Evolutionary conservation across 129 eudicot species (phyloP), one percentile per base, ranked within the genome.

Genomic region (Calendula officinalis): DNA sequence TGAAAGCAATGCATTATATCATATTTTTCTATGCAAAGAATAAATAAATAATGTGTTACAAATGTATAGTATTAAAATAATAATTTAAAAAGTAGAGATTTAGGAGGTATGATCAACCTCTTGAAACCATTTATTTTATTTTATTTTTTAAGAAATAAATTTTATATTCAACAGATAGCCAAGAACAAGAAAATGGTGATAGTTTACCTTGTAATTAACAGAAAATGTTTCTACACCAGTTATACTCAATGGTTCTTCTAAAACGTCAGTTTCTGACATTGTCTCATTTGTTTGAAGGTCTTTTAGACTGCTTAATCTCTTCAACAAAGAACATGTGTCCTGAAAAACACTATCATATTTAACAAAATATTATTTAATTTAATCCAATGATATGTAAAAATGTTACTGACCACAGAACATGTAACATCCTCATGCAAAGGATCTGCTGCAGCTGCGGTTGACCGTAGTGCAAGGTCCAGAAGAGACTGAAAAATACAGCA

Each of bases 391-490:
- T 13, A 30, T 30, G 22, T 58, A 34, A 27, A 64, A 47, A 54
- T 22, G 67, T 62, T 44, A 85, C 96, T 52, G 7, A 92, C 98
- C 89, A 92, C 98, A 72, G 80, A 88, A 68, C 98, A 92, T 38
- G 81, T 85, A 66, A 92, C 78, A 47, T 92, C 96, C 75, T 92
- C 98, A 43, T 92, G 86, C 60, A 71, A 92, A 61, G 98, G 98
- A 83, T 92, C 98, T 71, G 98, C 96, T 62, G 92, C 98, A 64
- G 98, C 98, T 43, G 96, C 91, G 46, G 98, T 84, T 32, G 91
- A 77, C 46, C 98, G 91, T 83, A 92, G 80, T 14, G 98, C 98
- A 63, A 92, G 95, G 86, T 92, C 98, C 81, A 92, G 68, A 38
- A 92, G 98, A 64, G 98, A 92, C 98, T 92, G 69, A 37, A 64